These are phyloP conservation scores for Colletotrichum filicis DNA, from an alignment of 2,329 filamentous ascomycete genomes.

Conservation along the genomic window DNA sequence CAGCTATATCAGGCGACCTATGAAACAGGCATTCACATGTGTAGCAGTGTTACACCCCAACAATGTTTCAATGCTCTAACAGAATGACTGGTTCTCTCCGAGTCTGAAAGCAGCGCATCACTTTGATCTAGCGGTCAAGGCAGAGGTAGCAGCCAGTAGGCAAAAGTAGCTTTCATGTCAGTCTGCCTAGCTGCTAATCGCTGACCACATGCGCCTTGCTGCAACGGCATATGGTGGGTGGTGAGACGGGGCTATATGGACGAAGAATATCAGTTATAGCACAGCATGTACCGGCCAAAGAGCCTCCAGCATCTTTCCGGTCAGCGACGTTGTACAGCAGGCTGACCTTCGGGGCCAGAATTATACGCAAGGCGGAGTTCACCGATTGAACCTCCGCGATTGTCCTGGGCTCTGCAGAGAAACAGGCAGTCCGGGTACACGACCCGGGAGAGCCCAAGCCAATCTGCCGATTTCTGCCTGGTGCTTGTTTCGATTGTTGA, in stretches of 20 bases:
- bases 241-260: neutral
- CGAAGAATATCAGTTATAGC: neutral
- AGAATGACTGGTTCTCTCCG: neutral
- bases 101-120: neutral
- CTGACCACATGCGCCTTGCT: slow-evolving; percentile 9
- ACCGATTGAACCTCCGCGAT: neutral
- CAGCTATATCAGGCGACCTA: slow-evolving; percentile 2
- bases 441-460: neutral
- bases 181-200: neutral
- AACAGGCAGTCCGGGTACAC: neutral
- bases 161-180: neutral
- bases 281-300: neutral
- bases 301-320: slow-evolving; percentile 3
- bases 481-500: neutral
- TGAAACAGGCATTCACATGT: neutral
- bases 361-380: neutral
- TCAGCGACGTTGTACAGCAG: neutral
- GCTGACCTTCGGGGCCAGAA: neutral
- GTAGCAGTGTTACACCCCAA: neutral
- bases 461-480: neutral
- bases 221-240: neutral
- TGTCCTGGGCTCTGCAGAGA: neutral
- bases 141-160: neutral
- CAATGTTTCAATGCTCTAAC: neutral
- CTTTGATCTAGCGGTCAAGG: slow-evolving; percentile 24